Conservation (phyloP, 192 early-diverging fungal genomes). For the Coemansia sp. region DNA sequence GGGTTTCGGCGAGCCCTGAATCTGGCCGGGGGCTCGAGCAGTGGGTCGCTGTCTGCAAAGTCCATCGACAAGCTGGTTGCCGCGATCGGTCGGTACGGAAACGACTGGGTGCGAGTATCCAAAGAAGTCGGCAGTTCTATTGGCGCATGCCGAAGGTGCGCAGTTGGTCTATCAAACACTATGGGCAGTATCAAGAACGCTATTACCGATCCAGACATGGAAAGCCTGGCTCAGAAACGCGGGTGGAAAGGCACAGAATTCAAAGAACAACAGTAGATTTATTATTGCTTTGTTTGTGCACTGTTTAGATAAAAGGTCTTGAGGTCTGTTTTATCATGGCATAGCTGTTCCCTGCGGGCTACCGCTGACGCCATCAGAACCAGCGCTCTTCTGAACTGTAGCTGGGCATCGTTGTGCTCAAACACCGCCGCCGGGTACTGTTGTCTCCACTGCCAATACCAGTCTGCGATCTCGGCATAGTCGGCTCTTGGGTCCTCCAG, state of each 20-base stretch:
- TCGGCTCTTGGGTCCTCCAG: conserved; percentile 35
- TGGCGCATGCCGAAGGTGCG: conserved; percentile 17
- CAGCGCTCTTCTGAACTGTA: conserved; percentile 31
- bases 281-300: too few species aligned
- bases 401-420: conserved; percentile 18
- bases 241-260: neutral
- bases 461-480: conserved; percentile 51
- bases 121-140: conserved; percentile 27
- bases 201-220: conserved; percentile 24
- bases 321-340: too few species aligned
- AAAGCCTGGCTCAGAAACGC: conserved; percentile 12
- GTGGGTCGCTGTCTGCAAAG: conserved; percentile 9
- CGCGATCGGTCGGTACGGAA: conserved; percentile 22
- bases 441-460: conserved; percentile 54
- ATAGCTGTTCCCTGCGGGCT: neutral
- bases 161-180: conserved; percentile 12
- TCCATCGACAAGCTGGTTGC: conserved; percentile 31
- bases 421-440: conserved; percentile 33
- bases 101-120: conserved; percentile 51
- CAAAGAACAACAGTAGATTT: neutral
- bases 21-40: neutral
- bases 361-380: conserved; percentile 39
- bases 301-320: too few species aligned
- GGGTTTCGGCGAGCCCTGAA: conserved; percentile 5
- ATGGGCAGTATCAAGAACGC: conserved; percentile 13